Evolutionary conservation across 164 flowering plant genomes (phyloP).

Genomic region (Macadamia tetraphylla): DNA sequence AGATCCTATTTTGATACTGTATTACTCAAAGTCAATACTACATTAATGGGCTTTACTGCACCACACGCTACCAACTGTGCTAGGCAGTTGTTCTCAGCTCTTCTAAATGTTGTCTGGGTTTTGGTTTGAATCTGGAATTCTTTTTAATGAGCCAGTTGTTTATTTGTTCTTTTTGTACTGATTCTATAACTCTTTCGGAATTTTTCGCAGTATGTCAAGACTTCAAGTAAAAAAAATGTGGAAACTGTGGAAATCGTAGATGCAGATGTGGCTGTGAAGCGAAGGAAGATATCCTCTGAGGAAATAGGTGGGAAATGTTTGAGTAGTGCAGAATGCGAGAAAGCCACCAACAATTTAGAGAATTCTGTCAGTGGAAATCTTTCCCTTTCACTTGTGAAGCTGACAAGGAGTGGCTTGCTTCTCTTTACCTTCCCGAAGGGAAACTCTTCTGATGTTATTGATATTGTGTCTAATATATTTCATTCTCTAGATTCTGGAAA

Average conservation of each 20-base stretch:
- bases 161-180: background rate
- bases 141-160: no score
- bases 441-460: conserved; percentile 30
- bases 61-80: no score
- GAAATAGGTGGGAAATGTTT: conserved; percentile 17
- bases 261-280: conserved; percentile 30
- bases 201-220: conserved; percentile 50
- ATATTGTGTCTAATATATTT: conserved; percentile 43
- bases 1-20: no score
- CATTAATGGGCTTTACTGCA: no score
- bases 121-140: no score
- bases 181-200: background rate
- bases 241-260: conserved; percentile 23
- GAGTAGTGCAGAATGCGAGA: conserved; percentile 12
- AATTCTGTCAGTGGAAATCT: conserved; percentile 18
- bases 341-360: background rate
- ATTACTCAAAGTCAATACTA: no score
- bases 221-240: conserved; percentile 15
- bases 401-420: conserved; percentile 78
- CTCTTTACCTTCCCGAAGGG: conserved; percentile 51
- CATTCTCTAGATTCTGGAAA: conserved; percentile 42
- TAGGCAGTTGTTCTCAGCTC: no score
- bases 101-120: no score
- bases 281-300: conserved; percentile 36
- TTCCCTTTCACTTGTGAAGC: conserved; percentile 70